Base-by-base conservation (phyloP, 495 filamentous ascomycete genomes). In the Talaromyces proteolyticus region DNA sequence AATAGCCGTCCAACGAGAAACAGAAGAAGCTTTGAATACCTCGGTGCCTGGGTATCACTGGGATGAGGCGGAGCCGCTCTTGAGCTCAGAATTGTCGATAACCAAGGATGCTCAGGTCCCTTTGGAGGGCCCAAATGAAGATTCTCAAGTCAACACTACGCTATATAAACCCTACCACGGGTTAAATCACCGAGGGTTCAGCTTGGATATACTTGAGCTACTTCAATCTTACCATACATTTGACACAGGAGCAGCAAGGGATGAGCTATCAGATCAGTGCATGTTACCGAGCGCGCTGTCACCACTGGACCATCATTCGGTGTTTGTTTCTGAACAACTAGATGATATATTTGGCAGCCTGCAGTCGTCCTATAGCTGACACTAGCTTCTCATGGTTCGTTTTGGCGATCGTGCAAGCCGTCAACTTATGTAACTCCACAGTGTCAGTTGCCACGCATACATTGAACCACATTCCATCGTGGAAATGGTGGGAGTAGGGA, bases 1-100 rank as follows among this genome's bases (percentile, higher is more conserved):
- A 25, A 51, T 56, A 1, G 56, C 54, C 21, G 39, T 56, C 17
- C 52, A 58, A 50, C 55, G 49, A 23, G 52, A 60, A 34, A 56
- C 53, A 52, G 20, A 37, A 19, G n/a, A 42, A 47, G 54, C 54
- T 23, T 43, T 57, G 42, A 25, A 44, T 44, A 44, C 6, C 22
- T 25, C 42, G 42, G 42, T 44, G 42, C 2, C 42, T 44, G 42
- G 12, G 42, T 44, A 25, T 29, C 25, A 29, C 25, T 29, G 25
- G 25, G 25, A 29, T 44, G 42, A 44, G 42, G 42, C 42, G 42
- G 42, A 44, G 42, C 42, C 42, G 42, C 42, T 44, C 42, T 25
- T 44, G 22, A 22, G 23, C 23, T 44, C 42, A 16, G 42, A 29
- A 40, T 7, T 40, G 38, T 40, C 38, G 38, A 40, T 40, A n/a